These are phyloP conservation scores for Raddia distichophylla DNA, from an alignment of 176 grass and related monocot genomes.

Conservation along the genomic window DNA sequence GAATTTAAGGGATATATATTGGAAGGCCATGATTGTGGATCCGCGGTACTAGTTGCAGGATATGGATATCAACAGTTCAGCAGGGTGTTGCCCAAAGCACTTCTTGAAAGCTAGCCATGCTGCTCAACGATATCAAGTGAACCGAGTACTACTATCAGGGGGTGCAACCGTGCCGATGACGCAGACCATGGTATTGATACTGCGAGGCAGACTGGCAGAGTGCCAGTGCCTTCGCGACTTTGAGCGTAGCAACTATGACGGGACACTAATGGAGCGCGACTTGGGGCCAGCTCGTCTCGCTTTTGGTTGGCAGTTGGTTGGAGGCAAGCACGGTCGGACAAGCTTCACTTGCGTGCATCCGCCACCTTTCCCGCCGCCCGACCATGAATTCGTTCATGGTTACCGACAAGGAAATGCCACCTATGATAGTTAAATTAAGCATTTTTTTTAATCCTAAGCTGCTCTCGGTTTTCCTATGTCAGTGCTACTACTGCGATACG, in stretches of 20 bases:
- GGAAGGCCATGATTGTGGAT: slow-evolving; percentile 31
- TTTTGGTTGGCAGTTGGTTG: slow-evolving; percentile 53
- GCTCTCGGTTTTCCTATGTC: background rate
- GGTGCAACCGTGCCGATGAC: background rate
- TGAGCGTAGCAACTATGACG: background rate
- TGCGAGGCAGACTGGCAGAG: no score
- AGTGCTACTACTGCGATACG: background rate
- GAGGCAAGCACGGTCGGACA: background rate
- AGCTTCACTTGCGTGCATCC: background rate
- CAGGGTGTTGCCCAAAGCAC: slow-evolving; percentile 20
- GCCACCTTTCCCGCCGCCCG: slow-evolving; percentile 13
- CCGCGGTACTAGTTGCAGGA: slow-evolving; percentile 15
- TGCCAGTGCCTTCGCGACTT: background rate
- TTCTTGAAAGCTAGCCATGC: slow-evolving; percentile 1
- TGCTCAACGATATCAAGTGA: background rate
- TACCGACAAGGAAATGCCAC: background rate
- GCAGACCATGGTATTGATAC: background rate
- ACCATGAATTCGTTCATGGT: background rate
- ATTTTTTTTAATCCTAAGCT: no score
- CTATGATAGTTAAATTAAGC: background rate
- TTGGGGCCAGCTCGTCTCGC: slow-evolving; percentile 7
- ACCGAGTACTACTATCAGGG: background rate
- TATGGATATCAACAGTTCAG: background rate
- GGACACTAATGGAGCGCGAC: slow-evolving; percentile 40
- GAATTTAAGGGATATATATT: background rate